These are phyloP conservation scores for Xerocomus nothofagi DNA, from an alignment of 1,284 basidiomycete genomes.

Conservation along the genomic window DNA sequence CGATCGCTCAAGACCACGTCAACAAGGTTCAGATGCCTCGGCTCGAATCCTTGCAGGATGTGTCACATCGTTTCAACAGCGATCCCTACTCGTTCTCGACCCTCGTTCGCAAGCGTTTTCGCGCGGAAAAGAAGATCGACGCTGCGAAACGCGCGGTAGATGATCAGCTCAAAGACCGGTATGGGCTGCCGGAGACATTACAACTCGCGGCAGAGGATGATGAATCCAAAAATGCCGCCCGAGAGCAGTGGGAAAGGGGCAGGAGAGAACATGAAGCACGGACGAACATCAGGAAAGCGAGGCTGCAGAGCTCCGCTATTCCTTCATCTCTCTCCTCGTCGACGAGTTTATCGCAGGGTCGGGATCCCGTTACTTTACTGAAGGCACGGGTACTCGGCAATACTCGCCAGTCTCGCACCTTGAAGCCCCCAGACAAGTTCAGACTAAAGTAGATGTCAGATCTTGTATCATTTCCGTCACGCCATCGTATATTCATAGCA, in stretches of 20 bases:
- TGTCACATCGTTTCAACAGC: slow-evolving; percentile 71
- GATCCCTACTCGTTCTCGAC: slow-evolving; percentile 85
- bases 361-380: slow-evolving; percentile 43
- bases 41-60: slow-evolving; percentile 72
- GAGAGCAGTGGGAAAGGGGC: slow-evolving; percentile 57
- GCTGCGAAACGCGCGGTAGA: slow-evolving; percentile 66
- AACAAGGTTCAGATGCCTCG: slow-evolving; percentile 74
- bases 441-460: slow-evolving; percentile 12
- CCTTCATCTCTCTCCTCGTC: slow-evolving; percentile 30
- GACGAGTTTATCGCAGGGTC: slow-evolving; percentile 17
- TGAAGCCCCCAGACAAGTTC: slow-evolving; percentile 27
- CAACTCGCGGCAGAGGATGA: slow-evolving; percentile 61
- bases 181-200: slow-evolving; percentile 69
- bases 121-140: slow-evolving; percentile 81
- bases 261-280: slow-evolving; percentile 43
- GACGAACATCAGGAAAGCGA: slow-evolving; percentile 49
- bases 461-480: background rate
- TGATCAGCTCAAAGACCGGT: slow-evolving; percentile 66
- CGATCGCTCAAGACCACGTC: slow-evolving; percentile 71
- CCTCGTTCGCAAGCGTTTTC: slow-evolving; percentile 76
- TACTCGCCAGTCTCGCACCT: slow-evolving; percentile 38
- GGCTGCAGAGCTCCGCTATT: slow-evolving; percentile 39
- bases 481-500: slow-evolving; percentile 18
- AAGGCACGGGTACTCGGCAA: slow-evolving; percentile 60
- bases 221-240: slow-evolving; percentile 53